Percentiles rank a stretch among this genome's conserved stretches.
Evolutionary conservation across 306 rosid genomes (phyloP).

Genomic region (Acacia crassicarpa): DNA sequence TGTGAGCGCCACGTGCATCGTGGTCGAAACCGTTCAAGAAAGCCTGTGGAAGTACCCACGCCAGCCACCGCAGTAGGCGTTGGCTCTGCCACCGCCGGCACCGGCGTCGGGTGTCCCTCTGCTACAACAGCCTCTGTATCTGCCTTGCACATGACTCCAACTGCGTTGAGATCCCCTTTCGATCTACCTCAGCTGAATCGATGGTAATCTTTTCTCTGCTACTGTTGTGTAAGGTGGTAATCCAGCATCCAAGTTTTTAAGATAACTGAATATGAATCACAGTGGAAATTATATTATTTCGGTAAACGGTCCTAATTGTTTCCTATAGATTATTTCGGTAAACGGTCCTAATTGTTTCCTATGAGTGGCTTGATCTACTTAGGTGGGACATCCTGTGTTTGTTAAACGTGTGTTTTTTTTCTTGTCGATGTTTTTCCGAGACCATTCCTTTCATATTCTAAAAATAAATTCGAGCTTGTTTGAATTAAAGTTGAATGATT

Average conservation of each 20-base stretch:
- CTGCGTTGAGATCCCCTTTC: slow-evolving; percentile 60
- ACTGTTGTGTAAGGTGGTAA: not conserved
- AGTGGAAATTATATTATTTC: slow-evolving; percentile 5
- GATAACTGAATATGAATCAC: not conserved
- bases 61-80: slow-evolving; percentile 34
- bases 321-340: slow-evolving; percentile 12
- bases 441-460: slow-evolving; percentile 23
- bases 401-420: not conserved
- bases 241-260: not conserved
- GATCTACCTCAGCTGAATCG: slow-evolving; percentile 61
- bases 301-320: slow-evolving; percentile 3
- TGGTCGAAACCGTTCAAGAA: slow-evolving; percentile 99
- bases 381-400: slow-evolving; percentile 27
- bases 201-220: slow-evolving; percentile 43
- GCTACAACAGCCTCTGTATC: slow-evolving; percentile 31
- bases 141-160: slow-evolving; percentile 39
- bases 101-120: slow-evolving; percentile 27
- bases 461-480: slow-evolving; percentile 34
- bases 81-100: not conserved
- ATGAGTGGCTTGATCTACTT: slow-evolving; percentile 19
- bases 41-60: slow-evolving; percentile 98
- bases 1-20: slow-evolving; percentile 98
- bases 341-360: slow-evolving; percentile 10
- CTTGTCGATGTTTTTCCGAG: slow-evolving; percentile 3
- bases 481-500: slow-evolving; percentile 24